These are phyloP conservation scores for Gracilaria caudata DNA, from an alignment of 23 red algal species.

Conservation along the genomic window DNA sequence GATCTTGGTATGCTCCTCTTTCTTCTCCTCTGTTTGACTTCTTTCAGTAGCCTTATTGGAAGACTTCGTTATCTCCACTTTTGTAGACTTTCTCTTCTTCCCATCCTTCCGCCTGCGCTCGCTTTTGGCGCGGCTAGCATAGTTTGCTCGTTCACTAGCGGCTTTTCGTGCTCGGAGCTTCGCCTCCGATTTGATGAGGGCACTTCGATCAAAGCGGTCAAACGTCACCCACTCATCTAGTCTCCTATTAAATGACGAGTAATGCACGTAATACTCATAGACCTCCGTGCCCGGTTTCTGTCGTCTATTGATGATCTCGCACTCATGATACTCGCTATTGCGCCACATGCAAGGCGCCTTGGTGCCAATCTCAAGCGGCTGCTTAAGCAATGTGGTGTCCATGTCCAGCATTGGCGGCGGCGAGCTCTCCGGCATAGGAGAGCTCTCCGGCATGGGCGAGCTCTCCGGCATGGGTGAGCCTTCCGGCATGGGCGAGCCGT, in stretches of 20 bases:
- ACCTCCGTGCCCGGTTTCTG: constrained; percentile 66
- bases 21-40: constrained; percentile 22
- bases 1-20: constrained; percentile 86
- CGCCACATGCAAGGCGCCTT: constrained; percentile 78
- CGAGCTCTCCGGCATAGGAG: background rate
- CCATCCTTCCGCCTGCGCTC: constrained; percentile 53
- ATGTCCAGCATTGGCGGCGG: background rate
- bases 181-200: constrained; percentile 42
- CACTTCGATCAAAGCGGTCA: constrained; percentile 73
- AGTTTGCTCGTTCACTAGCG: constrained; percentile 59
- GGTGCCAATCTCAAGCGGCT: constrained; percentile 78
- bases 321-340: constrained; percentile 68
- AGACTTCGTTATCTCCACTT: background rate
- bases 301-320: constrained; percentile 73
- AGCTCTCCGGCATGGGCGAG: background rate
- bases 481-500: background rate
- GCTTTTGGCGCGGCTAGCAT: constrained; percentile 51
- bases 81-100: constrained; percentile 51
- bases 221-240: constrained; percentile 96
- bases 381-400: constrained; percentile 36
- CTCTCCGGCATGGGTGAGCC: background rate
- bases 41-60: constrained; percentile 21
- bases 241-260: constrained; percentile 87
- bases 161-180: constrained; percentile 35
- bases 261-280: constrained; percentile 97